Conservation (phyloP, 2,329 filamentous ascomycete species). For the Penicillium aurantiogriseum region DNA sequence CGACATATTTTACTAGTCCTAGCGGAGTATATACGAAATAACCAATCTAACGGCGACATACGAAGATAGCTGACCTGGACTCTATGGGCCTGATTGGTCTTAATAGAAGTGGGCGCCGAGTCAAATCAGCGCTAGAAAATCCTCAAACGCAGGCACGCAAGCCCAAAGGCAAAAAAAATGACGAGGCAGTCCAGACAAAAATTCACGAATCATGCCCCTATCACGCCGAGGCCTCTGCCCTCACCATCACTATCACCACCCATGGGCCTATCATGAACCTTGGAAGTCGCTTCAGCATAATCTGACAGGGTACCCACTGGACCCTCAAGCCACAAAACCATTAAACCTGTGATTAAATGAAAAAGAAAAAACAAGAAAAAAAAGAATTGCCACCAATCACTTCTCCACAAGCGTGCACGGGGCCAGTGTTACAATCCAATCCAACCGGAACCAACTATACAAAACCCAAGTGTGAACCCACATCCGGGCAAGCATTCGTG, state of each 20-base stretch:
- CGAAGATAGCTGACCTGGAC: neutral
- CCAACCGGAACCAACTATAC: neutral
- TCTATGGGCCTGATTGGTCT: neutral
- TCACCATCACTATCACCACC: neutral
- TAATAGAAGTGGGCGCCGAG: neutral
- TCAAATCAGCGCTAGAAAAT: neutral
- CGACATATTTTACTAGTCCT: neutral
- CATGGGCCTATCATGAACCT: neutral
- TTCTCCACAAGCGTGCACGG: neutral
- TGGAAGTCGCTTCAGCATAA: too few species aligned
- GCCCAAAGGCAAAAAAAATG: too few species aligned
- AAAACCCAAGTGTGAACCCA: neutral
- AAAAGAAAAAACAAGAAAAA: neutral
- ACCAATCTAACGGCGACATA: neutral
- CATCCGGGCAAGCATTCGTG: neutral
- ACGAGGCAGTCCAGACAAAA: too few species aligned
- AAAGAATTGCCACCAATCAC: conserved; percentile 1
- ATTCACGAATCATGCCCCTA: neutral
- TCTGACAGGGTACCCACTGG: neutral
- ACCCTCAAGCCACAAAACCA: neutral
- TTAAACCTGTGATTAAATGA: neutral
- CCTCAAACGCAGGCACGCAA: neutral
- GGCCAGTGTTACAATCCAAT: neutral
- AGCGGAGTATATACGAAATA: neutral
- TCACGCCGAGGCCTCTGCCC: neutral